These are phyloP conservation scores for Polyporus tsugae DNA, from an alignment of 1,284 basidiomycete genomes.

Conservation along the genomic window DNA sequence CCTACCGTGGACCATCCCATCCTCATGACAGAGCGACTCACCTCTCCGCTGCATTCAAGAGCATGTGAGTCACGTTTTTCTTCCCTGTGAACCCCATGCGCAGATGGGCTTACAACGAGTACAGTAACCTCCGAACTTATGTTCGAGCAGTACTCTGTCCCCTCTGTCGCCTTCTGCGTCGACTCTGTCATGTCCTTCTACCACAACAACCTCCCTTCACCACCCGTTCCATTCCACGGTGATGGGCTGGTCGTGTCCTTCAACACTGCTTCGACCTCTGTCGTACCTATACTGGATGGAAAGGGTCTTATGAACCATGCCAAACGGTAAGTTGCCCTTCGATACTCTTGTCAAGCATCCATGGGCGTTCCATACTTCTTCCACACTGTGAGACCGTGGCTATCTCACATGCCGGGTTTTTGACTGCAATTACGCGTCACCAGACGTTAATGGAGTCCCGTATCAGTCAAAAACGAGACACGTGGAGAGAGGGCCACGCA, in stretches of 20 bases:
- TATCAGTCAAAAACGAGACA: no score
- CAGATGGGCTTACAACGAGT: background rate
- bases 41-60: slow-evolving; percentile 91
- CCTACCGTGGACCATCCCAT: slow-evolving; percentile 88
- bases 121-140: slow-evolving; percentile 94
- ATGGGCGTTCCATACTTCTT: background rate
- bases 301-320: slow-evolving; percentile 84
- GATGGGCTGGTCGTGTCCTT: slow-evolving; percentile 89
- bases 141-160: slow-evolving; percentile 94
- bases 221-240: slow-evolving; percentile 50
- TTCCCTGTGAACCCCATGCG: background rate
- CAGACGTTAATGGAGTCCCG: no score
- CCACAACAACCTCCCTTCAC: slow-evolving; percentile 63
- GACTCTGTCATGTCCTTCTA: slow-evolving; percentile 96
- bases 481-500: no score
- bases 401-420: no score
- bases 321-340: slow-evolving; percentile 68
- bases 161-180: slow-evolving; percentile 88
- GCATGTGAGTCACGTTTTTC: slow-evolving; percentile 61
- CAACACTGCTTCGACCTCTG: slow-evolving; percentile 86
- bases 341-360: no score
- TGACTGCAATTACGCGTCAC: no score
- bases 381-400: no score
- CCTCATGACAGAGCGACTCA: slow-evolving; percentile 93
- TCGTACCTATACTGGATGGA: slow-evolving; percentile 86